Evolutionary conservation across 2,329 filamentous ascomycete species (phyloP), one percentile per base, ranked within the genome.

Genomic region (Cercospora canescens): DNA sequence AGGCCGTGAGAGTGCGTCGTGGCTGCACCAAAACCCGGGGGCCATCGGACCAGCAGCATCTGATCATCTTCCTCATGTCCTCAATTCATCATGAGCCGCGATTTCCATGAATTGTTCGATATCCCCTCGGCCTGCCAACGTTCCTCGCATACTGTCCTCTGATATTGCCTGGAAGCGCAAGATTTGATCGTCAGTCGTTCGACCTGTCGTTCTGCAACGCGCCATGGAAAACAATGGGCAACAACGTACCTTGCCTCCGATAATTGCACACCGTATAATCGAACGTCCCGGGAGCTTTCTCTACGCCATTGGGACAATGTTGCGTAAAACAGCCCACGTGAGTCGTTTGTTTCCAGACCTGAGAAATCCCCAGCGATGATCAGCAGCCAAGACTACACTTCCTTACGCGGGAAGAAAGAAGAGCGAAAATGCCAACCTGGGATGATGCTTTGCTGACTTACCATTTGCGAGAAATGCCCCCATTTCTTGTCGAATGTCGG

Each of bases 261-360:
- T 96, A 96, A 85, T 96, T 94, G 88, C 92, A 96, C 73, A 95
- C 92, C 24, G 91, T 93, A 82, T 87, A 92, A 80, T 86, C 87
- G 79, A 50, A 65, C 30, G 78, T 69, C 58, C 76, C 74, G 59
- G 77, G 78, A 55, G 77, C 77, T 66, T 81, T 80, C 66, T 74
- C 76, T 56, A 85, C 75, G 7, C 62, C 62, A 58, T 83, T 81
- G 9, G 78, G 72, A 79, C 89, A 91, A 76, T 82, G 79, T 62
- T 82, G 76, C 37, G 81, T 85, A 57, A 82, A 83, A 75, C 90
- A 93, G 69, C 89, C 90, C 55, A 92, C 81, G 45, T 81, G 71
- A 18, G 34, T 41, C 3, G 57, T 60, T 11, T 26, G 35, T 39
- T 26, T 58, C 55, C 32, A 41, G 24, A 58, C 35, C 55, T 39